phyloP scores from a whole-genome alignment of 2,329 filamentous ascomycete species.

The Eutypella sp. region DNA sequence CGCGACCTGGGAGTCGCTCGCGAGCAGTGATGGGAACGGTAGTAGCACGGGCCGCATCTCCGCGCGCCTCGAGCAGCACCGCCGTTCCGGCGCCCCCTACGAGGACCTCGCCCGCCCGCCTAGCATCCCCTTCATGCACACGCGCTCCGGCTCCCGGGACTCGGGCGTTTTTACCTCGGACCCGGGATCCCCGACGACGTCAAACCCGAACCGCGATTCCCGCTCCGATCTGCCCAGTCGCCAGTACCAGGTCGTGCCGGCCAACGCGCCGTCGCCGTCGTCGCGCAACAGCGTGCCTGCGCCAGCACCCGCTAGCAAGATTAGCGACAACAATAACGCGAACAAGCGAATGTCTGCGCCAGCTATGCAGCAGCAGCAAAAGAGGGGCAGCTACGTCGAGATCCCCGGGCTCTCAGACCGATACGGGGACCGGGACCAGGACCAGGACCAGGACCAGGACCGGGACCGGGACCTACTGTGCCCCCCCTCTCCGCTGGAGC shows the following conservation, averaged over 20 bases:
- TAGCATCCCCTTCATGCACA: slow-evolving; percentile 75
- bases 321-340: not conserved
- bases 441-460: too few species aligned
- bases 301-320: slow-evolving; percentile 36
- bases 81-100: slow-evolving; percentile 39
- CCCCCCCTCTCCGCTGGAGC: slow-evolving; percentile 21
- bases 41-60: slow-evolving; percentile 58
- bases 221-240: slow-evolving; percentile 50
- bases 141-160: slow-evolving; percentile 58
- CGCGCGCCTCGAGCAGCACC: slow-evolving; percentile 36
- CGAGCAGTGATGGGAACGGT: not conserved
- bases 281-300: slow-evolving; percentile 36
- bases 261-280: slow-evolving; percentile 27
- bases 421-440: too few species aligned
- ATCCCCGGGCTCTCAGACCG: too few species aligned
- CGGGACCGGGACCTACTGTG: too few species aligned
- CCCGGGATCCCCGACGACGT: not conserved
- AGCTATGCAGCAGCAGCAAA: slow-evolving; percentile 22
- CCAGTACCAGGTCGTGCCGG: slow-evolving; percentile 46
- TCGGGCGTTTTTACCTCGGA: slow-evolving; percentile 43
- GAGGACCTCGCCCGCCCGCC: slow-evolving; percentile 43
- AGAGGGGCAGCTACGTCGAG: slow-evolving; percentile 43
- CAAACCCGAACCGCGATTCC: slow-evolving; percentile 38
- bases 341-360: slow-evolving; percentile 41
- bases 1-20: slow-evolving; percentile 31